Base-by-base conservation (phyloP, 2,329 filamentous ascomycete species). In the Aureobasidium leucospermi region DNA sequence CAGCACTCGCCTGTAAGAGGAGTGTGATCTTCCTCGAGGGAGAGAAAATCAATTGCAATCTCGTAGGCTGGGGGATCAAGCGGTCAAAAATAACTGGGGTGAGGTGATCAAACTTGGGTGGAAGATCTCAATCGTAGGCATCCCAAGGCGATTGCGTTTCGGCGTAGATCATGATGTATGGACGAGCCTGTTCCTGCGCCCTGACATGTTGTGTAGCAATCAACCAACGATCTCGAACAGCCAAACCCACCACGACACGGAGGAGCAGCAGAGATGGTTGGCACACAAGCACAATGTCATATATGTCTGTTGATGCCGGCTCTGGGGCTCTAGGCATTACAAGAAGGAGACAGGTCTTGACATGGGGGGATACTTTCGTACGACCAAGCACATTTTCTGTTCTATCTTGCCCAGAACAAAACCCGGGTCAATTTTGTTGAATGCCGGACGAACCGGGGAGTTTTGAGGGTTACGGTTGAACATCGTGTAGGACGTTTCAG, bases 401-500 rank as follows among this genome's bases (percentile, higher is more conserved):
- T 13, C 41, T 57, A 41, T 31, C 29, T 57, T 23, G 13, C 19
- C 13, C 19, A 28, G 42, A 28, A 8, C 23, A 13, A 10, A 31
- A 29, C 19, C 9, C 53, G 53, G 42, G 15, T 39, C 53, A 7
- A 8, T 57, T 47, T 39, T 47, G 53, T 39, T 31, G 42, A 47
- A 47, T 47, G 42, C 42, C 53, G 32, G 42, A 29, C 53, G 42
- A 57, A 47, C 42, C 42, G 32, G 53, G 53, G 42, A 36, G 11
- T 45, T 56, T 46, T 39, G 19, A 38, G 19, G n/a, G 42, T 45
- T 16, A 42, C n/a, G 16, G 38, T 31, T 56, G 32, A 47, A 32
- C 46, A 31, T 46, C 32, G 53, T 58, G 55, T 58, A 34, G 55
- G 42, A 58, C 55, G 55, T 58, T 58, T 58, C 55, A 49, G 36